Evolutionary conservation across 306 rosid species (phyloP).

Genomic region (Dryas octopetala): DNA sequence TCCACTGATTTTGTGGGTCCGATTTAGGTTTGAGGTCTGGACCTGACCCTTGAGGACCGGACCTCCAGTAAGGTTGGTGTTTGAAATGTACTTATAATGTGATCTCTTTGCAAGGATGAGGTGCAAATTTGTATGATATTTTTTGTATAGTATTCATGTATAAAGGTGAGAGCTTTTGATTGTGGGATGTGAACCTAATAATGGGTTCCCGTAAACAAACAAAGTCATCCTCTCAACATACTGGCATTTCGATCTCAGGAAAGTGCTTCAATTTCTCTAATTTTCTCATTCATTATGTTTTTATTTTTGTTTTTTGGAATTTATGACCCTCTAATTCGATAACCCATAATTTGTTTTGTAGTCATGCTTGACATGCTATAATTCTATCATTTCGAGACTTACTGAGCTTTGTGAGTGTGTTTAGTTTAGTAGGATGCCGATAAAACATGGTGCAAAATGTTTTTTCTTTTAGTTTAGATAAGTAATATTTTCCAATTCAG

Average conservation of each 20-base stretch:
- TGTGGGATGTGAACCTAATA: conserved; percentile 4
- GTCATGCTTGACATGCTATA: background rate
- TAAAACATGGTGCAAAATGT: background rate
- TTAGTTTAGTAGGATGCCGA: background rate
- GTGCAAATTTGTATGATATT: background rate
- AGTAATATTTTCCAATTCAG: background rate
- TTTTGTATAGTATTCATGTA: background rate
- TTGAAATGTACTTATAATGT: too few species aligned
- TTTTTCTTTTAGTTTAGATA: background rate
- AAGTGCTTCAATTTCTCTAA: conserved; percentile 14
- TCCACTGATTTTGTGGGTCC: too few species aligned
- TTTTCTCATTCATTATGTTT: background rate
- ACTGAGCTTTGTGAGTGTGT: conserved; percentile 1
- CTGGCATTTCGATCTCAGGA: conserved; percentile 39
- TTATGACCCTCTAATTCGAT: background rate
- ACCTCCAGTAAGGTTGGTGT: too few species aligned
- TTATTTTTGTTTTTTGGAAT: conserved; percentile 3
- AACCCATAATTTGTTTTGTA: conserved; percentile 1
- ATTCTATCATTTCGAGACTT: background rate
- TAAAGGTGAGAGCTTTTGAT: conserved; percentile 24
- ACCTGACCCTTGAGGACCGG: too few species aligned
- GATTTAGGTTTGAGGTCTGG: too few species aligned
- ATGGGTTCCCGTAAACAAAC: conserved; percentile 35
- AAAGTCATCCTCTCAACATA: conserved; percentile 20
- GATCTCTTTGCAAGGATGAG: too few species aligned